Evolutionary conservation across 495 filamentous ascomycete genomes (phyloP).

Genomic region (Penicillium flavigenum): DNA sequence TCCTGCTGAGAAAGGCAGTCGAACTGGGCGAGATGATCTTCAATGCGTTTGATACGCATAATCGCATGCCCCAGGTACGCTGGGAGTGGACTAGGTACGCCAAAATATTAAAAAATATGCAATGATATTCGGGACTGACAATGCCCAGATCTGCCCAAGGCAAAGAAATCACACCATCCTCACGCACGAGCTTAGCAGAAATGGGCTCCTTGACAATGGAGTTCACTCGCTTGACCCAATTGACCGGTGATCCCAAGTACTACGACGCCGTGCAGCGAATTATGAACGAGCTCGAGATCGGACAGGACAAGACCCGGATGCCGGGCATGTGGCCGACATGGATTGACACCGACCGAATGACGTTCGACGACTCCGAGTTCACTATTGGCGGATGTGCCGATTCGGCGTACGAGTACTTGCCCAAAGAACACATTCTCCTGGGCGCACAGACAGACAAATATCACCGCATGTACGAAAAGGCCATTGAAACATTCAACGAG

Average conservation of each 20-base stretch:
- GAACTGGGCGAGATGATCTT: slow-evolving; percentile 88
- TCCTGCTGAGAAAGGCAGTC: slow-evolving; percentile 78
- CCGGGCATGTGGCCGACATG: slow-evolving; percentile 82
- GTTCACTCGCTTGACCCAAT: slow-evolving; percentile 88
- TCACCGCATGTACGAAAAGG: slow-evolving; percentile 71
- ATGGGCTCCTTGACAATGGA: slow-evolving; percentile 85
- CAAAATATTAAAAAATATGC: not conserved
- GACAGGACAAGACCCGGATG: slow-evolving; percentile 65
- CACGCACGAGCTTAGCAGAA: slow-evolving; percentile 66
- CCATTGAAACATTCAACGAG: slow-evolving; percentile 67
- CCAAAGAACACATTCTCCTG: slow-evolving; percentile 77
- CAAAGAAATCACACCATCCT: slow-evolving; percentile 40
- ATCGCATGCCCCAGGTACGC: slow-evolving; percentile 78
- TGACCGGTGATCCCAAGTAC: slow-evolving; percentile 82
- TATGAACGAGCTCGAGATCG: slow-evolving; percentile 72
- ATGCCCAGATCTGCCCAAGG: slow-evolving; percentile 36
- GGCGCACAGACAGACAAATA: slow-evolving; percentile 80
- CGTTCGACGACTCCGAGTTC: slow-evolving; percentile 55
- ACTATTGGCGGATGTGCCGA: slow-evolving; percentile 87
- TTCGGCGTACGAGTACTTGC: slow-evolving; percentile 93
- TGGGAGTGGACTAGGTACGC: slow-evolving; percentile 51
- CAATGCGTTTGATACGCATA: slow-evolving; percentile 91
- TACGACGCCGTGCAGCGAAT: slow-evolving; percentile 93
- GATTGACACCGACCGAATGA: slow-evolving; percentile 60
- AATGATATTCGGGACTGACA: slow-evolving; percentile 13